Evolutionary conservation across 2,329 filamentous ascomycete genomes (phyloP), one percentile per base, ranked within the genome.

Genomic region (Neonectria faginata): DNA sequence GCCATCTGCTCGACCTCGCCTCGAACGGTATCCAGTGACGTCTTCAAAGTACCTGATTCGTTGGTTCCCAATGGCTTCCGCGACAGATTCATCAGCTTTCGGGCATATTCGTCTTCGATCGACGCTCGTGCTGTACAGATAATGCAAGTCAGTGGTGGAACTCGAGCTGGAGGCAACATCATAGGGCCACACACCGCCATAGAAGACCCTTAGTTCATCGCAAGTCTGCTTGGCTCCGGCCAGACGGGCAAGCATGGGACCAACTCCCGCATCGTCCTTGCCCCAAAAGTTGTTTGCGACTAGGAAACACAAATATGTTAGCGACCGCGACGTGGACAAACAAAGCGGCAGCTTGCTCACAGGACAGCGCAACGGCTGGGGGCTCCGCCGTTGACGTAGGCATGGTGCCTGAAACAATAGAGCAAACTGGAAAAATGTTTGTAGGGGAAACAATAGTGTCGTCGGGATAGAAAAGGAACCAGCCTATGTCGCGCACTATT

Each of bases 241-340:
- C 93, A 99, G 97, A 76, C 96, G 95, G 79, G 95, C 93, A 31
- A 99, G 86, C 75, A 99, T 88, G 63, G 96, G 97, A 50, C 86
- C 86, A 75, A 99, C 94, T 77, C 96, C 97, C 56, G 95, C 96
- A 85, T 99, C 96, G 79, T 98, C 95, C 85, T 97, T 98, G 69
- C 96, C 96, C 96, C 96, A 99, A 81, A 99, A 99, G 79, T 99
- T 99, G 83, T 99, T 99, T 75, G 96, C 95, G 83, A 99, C 94
- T 94, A 55, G 3, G 44, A 25, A 25, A 39, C 36, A 45, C 27
- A 33, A 52, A 52, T 20, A 33, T 55, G 65, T 75, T 57, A 76
- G 74, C 29, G 12, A 54, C 22, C 18, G 33, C 7, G 50, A 12
- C 11, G 5, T 33, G 14, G 18, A 16, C 9, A 52, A 42, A 18